phyloP scores from a whole-genome alignment of 148 eudicot genomes.

The Beta vulgaris region DNA sequence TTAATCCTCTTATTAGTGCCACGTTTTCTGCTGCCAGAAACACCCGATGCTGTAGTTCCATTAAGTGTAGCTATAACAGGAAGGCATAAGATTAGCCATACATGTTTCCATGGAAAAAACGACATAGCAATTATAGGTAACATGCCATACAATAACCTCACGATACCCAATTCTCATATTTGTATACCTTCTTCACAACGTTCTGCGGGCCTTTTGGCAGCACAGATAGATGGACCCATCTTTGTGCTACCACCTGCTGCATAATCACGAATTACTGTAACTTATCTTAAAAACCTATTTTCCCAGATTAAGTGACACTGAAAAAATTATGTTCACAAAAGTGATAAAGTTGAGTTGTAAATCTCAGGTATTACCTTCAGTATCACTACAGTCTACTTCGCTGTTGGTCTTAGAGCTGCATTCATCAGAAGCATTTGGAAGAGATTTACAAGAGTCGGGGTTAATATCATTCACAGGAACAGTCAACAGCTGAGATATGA shows the following conservation, averaged over 20 bases:
- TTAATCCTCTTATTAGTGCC: conserved; percentile 48
- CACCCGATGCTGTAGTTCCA: conserved; percentile 28
- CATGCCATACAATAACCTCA: conserved; percentile 2
- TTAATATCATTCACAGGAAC: conserved; percentile 48
- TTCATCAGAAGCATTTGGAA: conserved; percentile 29
- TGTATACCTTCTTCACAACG: conserved; percentile 47
- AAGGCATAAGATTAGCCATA: conserved; percentile 7
- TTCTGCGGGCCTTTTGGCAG: conserved; percentile 60
- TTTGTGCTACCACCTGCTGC: conserved; percentile 21
- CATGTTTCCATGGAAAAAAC: neutral
- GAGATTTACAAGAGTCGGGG: conserved; percentile 29
- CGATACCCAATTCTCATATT: neutral
- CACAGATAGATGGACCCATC: conserved; percentile 26
- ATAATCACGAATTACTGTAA: conserved; percentile 21
- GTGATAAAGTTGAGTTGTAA: neutral
- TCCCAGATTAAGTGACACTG: conserved; percentile 13
- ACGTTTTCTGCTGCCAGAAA: conserved; percentile 38
- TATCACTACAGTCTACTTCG: conserved; percentile 27
- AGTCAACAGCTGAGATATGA: conserved; percentile 58
- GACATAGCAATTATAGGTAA: neutral
- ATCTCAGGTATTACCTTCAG: conserved; percentile 30
- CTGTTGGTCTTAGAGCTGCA: conserved; percentile 24
- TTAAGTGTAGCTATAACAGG: conserved; percentile 31
- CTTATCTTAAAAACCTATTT: conserved; percentile 23
- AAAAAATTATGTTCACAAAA: no score